Percentiles rank a stretch among this genome's conserved stretches.
Evolutionary conservation across 805 yeast genomes (phyloP).

Genomic region (Ogataea angusta): DNA sequence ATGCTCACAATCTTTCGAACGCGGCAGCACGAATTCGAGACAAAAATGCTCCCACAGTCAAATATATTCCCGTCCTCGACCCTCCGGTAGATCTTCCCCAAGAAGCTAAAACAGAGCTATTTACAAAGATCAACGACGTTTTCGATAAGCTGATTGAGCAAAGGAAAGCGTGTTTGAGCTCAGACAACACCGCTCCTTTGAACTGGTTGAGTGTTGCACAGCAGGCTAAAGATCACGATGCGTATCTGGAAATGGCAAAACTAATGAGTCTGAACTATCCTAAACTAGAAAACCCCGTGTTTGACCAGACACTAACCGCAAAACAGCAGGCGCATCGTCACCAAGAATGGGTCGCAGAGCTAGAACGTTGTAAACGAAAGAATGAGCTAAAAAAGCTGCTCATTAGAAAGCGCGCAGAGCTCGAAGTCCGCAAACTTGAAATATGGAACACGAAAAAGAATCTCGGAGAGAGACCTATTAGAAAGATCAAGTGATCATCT

Average conservation of each 20-base stretch:
- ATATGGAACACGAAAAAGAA: conserved; percentile 10
- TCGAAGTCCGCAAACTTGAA: conserved; percentile 3
- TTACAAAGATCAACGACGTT: conserved; percentile 18
- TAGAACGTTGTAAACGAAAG: neutral
- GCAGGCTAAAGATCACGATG: conserved; percentile 9
- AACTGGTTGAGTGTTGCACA: conserved; percentile 16
- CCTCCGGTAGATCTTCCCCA: conserved; percentile 22
- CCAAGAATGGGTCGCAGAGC: neutral
- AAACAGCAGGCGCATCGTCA: conserved; percentile 4
- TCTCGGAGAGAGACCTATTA: conserved; percentile 6
- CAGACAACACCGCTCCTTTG: conserved; percentile 1
- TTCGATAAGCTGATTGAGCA: conserved; percentile 19
- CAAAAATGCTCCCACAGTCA: conserved; percentile 4
- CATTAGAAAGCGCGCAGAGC: conserved; percentile 6
- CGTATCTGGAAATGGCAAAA: conserved; percentile 9
- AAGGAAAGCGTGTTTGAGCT: neutral
- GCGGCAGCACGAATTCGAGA: conserved; percentile 5
- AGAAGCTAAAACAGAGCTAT: conserved; percentile 12
- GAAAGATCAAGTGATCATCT: conserved; percentile 1
- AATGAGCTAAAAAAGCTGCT: neutral
- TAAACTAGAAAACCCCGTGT: conserved; percentile 10
- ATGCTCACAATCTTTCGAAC: conserved; percentile 7
- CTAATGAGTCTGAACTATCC: conserved; percentile 17
- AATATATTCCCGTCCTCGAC: conserved; percentile 21
- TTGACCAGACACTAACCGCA: conserved; percentile 10